A percentile compares a stretch with the other conserved stretches of the same genome.
Evolutionary conservation across 352 stramenopile species (phyloP).

Genomic region (Globisporangium spiculum): DNA sequence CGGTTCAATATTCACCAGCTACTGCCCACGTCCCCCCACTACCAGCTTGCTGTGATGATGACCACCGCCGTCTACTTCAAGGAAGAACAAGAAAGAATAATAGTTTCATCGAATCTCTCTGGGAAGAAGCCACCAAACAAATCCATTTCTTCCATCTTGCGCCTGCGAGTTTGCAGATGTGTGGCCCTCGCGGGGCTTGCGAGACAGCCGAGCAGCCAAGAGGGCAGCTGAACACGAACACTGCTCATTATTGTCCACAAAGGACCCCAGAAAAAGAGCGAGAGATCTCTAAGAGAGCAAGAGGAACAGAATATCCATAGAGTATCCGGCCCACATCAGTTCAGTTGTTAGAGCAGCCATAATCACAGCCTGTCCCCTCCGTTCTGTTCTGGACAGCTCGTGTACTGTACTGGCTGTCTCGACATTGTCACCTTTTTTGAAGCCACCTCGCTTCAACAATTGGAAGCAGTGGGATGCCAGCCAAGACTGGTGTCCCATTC

Average conservation of each 20-base stretch:
- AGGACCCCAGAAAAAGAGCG: background rate
- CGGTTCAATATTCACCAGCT: background rate
- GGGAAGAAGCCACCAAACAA: background rate
- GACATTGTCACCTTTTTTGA: background rate
- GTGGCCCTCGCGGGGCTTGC: background rate
- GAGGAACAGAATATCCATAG: background rate
- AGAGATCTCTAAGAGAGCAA: background rate
- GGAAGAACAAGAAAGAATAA: background rate
- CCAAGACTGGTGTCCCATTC: background rate
- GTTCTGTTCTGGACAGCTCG: background rate
- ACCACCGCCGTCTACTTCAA: background rate
- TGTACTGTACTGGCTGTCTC: background rate
- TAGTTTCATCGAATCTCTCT: background rate
- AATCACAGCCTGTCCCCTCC: background rate
- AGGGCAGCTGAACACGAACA: background rate
- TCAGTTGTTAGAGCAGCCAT: background rate
- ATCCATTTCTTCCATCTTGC: background rate
- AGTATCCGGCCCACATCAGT: background rate
- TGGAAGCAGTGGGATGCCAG: background rate
- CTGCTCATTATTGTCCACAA: background rate
- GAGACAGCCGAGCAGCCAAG: background rate
- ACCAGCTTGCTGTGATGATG: background rate
- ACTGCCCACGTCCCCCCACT: background rate
- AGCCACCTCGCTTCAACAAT: background rate
- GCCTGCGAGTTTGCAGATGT: background rate